Evolutionary conservation across 768 basidiomycete genomes (phyloP), one percentile per base, ranked within the genome.

Genomic region (Termitomyces sp.): DNA sequence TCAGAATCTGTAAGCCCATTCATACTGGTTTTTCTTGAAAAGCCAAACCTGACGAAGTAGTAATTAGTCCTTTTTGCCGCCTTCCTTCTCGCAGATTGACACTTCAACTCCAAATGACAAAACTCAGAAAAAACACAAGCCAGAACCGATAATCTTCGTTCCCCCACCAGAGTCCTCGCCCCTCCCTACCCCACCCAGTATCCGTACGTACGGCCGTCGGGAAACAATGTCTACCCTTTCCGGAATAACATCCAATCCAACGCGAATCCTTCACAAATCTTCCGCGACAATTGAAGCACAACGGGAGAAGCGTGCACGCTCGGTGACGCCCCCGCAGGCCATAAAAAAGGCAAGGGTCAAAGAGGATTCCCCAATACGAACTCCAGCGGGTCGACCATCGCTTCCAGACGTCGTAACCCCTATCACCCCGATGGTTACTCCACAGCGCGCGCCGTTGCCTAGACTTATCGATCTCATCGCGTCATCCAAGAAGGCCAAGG

Each of bases 91-190:
- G 12, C 71, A 82, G 57, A 66, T 85, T 22, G 64, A 70, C 33
- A 84, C 81, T 28, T 86, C 84, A 2, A 85, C 83, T 5, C 84
- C 83, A 10, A 70, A 68, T 35, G 57, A 64, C 13, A 61, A 64
- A 48, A 53, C 63, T 47, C 42, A 51, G 10, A 40, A 33, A 14
- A 73, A 73, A 26, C 66, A 65, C n/a, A 82, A 82, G 65, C 79
- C 80, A 3, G 68, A 74, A 35, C 71, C 76, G 2, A 80, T 82
- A 35, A 63, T 64, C 10, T 61, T 64, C 5, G 63, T 70, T 10
- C 65, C 71, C 2, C 63, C 69, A 45, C 63, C 68, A n/a, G 38
- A 53, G 18, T 70, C 73, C 3, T 54, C 58, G 30, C 66, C 66
- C 10, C 66, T 66, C 57, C 64, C 58, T 8, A 63, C 60, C 3